Base-by-base conservation (phyloP, 208 protist genomes). In the Leptomonas seymouri region DNA sequence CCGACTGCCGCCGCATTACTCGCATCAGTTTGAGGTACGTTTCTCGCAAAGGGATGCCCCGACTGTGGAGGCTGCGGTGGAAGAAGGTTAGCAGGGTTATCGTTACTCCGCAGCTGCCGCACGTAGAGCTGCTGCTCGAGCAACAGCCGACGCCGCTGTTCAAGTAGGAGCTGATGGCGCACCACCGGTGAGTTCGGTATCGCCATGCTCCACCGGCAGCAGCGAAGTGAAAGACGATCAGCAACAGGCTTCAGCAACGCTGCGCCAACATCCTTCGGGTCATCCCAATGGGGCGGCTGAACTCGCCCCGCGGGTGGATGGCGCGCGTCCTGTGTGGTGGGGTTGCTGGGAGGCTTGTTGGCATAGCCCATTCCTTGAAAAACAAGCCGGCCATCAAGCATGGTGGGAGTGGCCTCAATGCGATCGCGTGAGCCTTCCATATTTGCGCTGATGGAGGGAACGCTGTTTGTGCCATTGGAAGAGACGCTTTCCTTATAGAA, bases 41-140 rank as follows among this genome's bases (percentile, higher is more conserved):
- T n/a, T n/a, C n/a, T n/a, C n/a, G n/a, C n/a, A n/a, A n/a, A n/a
- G n/a, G n/a, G n/a, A n/a, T n/a, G n/a, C n/a, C n/a, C n/a, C n/a
- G n/a, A n/a, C n/a, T n/a, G 23, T 20, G 28, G 15, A 39, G 23
- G 51, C 51, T 21, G 51, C 11, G 9, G 28, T n/a, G 15, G 51
- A 11, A 27, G 21, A 44, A 41, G 57, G 7, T 4, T 8, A 3
- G 39, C 23, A 5, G 23, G 51, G 2, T 2, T 3, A 6, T 60
- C 36, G 36, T 8, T 45, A 1, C 11, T 60, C 20, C 57, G 57
- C 57, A 62, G 57, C 23, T 62, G 57, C 5, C 57, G 36, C 41
- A 62, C 57, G 41, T 62, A 62, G n/a, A 30, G 1, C 11, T 49
- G 57, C 25, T 62, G 57, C 57, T 62, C 57, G 3, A 36, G 57